Evolutionary conservation across 1,139 yeast species (phyloP).

Genomic region (Nakaseomyces kungkrabaensis): DNA sequence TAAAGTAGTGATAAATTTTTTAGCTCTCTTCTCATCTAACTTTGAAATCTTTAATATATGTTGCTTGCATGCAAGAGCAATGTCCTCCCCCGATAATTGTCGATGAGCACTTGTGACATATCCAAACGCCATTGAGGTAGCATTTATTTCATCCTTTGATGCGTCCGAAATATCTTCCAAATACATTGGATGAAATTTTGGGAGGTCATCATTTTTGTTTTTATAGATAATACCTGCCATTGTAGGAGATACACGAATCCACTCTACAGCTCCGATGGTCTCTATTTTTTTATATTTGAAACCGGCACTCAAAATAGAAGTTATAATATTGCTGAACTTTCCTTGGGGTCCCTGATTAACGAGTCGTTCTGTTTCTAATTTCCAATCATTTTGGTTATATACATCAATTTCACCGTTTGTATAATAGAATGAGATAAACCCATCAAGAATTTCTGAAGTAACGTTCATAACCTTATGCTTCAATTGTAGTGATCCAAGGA

Average conservation of each 20-base stretch:
- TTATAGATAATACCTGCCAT: slow-evolving; percentile 27
- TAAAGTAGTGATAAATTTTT: slow-evolving; percentile 21
- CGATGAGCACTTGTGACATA: slow-evolving; percentile 30
- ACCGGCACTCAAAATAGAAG: slow-evolving; percentile 26
- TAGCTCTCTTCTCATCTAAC: slow-evolving; percentile 20
- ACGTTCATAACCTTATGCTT: slow-evolving; percentile 18
- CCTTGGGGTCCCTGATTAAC: slow-evolving; percentile 16
- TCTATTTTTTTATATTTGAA: slow-evolving; percentile 20
- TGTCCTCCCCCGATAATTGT: slow-evolving; percentile 28
- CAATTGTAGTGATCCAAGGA: slow-evolving; percentile 13
- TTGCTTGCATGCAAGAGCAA: slow-evolving; percentile 28
- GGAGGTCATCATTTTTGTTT: slow-evolving; percentile 11
- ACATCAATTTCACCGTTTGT: slow-evolving; percentile 22
- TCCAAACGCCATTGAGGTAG: slow-evolving; percentile 28
- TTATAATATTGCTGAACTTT: slow-evolving; percentile 21
- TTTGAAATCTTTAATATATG: slow-evolving; percentile 20
- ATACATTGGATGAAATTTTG: slow-evolving; percentile 17
- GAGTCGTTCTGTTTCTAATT: slow-evolving; percentile 20
- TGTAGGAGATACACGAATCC: slow-evolving; percentile 27
- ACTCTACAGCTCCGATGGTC: slow-evolving; percentile 18
- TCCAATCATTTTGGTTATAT: slow-evolving; percentile 27
- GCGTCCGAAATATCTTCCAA: slow-evolving; percentile 12
- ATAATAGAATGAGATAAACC: slow-evolving; percentile 22
- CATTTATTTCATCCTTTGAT: slow-evolving; percentile 19
- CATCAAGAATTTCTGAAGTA: slow-evolving; percentile 23